These are phyloP conservation scores for Ulmus americana DNA, from an alignment of 331 rosid genomes.

Conservation along the genomic window DNA sequence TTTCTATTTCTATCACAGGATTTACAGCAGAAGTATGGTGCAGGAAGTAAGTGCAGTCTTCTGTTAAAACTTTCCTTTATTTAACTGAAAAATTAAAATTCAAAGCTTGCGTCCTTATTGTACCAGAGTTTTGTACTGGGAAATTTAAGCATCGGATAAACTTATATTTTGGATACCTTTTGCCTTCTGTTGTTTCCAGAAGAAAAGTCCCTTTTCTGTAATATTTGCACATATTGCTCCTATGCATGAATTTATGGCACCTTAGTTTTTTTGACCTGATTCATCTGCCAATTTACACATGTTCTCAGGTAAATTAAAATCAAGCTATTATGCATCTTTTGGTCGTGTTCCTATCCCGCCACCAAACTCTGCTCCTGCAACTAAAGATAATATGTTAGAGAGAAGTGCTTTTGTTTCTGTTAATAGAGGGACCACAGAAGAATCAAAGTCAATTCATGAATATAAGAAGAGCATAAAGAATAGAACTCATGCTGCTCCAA, in stretches of 20 bases:
- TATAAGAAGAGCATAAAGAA: slow-evolving; percentile 11
- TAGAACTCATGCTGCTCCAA: slow-evolving; percentile 8
- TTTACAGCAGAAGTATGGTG: slow-evolving; percentile 33
- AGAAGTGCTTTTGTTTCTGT: slow-evolving; percentile 27
- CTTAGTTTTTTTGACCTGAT: slow-evolving; percentile 10
- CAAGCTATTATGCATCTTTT: slow-evolving; percentile 24
- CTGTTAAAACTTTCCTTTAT: not conserved
- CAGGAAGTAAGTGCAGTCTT: slow-evolving; percentile 45
- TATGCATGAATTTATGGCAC: not conserved
- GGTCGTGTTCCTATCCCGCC: slow-evolving; percentile 28
- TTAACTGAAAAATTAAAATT: not conserved
- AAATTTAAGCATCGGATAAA: too few species aligned
- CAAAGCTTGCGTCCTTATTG: not conserved
- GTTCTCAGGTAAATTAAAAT: slow-evolving; percentile 47
- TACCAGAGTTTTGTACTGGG: too few species aligned
- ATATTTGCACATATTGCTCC: too few species aligned
- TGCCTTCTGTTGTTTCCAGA: too few species aligned
- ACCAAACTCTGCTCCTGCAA: slow-evolving; percentile 29
- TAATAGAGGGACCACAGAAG: slow-evolving; percentile 18
- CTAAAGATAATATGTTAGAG: slow-evolving; percentile 29
- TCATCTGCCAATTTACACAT: slow-evolving; percentile 10
- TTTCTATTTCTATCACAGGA: slow-evolving; percentile 23
- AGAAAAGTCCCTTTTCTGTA: too few species aligned
- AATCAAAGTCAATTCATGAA: slow-evolving; percentile 16
- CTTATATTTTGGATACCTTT: too few species aligned